Conservation (phyloP, 495 filamentous ascomycete species). For the Pseudoneurospora amorphoporcata region DNA sequence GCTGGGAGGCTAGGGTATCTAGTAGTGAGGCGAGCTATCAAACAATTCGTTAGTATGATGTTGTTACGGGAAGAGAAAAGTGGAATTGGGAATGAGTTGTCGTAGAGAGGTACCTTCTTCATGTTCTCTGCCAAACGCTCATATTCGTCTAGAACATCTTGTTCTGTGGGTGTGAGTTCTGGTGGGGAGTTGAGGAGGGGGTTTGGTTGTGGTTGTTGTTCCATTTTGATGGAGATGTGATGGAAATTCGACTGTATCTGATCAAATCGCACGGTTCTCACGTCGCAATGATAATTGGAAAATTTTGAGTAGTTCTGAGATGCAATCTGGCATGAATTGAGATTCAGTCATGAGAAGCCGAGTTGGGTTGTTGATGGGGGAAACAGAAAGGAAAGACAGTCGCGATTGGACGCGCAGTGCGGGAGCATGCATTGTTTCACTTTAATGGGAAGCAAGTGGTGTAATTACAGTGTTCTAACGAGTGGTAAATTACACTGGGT, state of each 20-base stretch:
- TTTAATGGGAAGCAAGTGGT: neutral
- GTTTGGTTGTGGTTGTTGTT: constrained; percentile 12
- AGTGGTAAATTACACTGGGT: neutral
- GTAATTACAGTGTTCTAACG: neutral
- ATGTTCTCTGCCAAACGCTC: constrained; percentile 77
- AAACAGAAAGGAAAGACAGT: neutral
- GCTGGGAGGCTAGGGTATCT: constrained; percentile 49
- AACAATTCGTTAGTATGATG: neutral
- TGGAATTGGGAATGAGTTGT: constrained; percentile 21
- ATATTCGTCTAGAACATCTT: constrained; percentile 93
- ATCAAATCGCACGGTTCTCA: neutral
- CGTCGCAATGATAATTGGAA: neutral
- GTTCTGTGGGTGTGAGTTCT: constrained; percentile 68
- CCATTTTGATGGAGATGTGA: constrained; percentile 15
- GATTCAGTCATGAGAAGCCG: neutral
- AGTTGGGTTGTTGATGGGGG: neutral
- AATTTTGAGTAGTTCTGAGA: neutral
- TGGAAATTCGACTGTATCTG: neutral
- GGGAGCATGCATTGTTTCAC: neutral
- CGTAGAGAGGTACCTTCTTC: constrained; percentile 56
- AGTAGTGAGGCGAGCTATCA: constrained; percentile 51
- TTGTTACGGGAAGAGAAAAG: constrained; percentile 5
- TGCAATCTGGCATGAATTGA: neutral
- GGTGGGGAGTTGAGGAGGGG: constrained; percentile 27
- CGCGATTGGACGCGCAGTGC: neutral